phyloP scores from a whole-genome alignment of 2,329 filamentous ascomycete genomes.

The Eutypella sp. region DNA sequence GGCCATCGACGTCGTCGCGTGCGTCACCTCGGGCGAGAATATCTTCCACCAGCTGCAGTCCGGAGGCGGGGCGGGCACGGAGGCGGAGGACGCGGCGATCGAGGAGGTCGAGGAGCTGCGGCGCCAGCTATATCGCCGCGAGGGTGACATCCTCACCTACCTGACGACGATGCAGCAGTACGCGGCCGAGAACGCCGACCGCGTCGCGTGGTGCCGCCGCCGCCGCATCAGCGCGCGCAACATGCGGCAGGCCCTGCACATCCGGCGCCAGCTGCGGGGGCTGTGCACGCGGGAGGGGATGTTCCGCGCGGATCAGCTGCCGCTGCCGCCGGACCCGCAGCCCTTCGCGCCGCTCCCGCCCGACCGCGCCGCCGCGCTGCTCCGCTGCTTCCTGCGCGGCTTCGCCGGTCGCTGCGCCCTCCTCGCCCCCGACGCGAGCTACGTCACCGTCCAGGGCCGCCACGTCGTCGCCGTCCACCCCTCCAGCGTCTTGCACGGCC shows the following conservation, averaged over 20 bases:
- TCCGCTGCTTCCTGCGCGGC: constrained; percentile 58
- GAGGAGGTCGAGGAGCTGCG: constrained; percentile 50
- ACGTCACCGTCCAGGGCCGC: constrained; percentile 55
- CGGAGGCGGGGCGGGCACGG: constrained; percentile 35
- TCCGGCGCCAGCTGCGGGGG: constrained; percentile 55
- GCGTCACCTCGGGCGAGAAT: constrained; percentile 58
- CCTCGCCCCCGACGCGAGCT: constrained; percentile 55
- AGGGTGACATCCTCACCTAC: constrained; percentile 62
- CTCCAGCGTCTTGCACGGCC: constrained; percentile 56
- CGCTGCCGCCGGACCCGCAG: constrained; percentile 47
- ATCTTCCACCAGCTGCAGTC: constrained; percentile 57
- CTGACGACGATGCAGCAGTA: constrained; percentile 60
- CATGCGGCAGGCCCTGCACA: constrained; percentile 58
- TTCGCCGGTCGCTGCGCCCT: constrained; percentile 59
- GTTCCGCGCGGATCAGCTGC: too few relatives aligned
- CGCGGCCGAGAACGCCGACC: constrained; percentile 49
- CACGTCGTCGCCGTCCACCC: constrained; percentile 59
- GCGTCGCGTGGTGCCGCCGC: constrained; percentile 53
- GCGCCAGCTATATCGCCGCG: constrained; percentile 54
- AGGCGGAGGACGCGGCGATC: constrained; percentile 33
- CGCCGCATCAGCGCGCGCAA: constrained; percentile 54
- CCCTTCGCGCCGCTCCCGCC: constrained; percentile 51
- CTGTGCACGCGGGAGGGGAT: constrained; percentile 51
- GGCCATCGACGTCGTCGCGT: constrained; percentile 76
- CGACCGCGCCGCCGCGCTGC: constrained; percentile 47